These are phyloP conservation scores for Barbarea vulgaris DNA, from an alignment of 345 rosid genomes.

Conservation along the genomic window DNA sequence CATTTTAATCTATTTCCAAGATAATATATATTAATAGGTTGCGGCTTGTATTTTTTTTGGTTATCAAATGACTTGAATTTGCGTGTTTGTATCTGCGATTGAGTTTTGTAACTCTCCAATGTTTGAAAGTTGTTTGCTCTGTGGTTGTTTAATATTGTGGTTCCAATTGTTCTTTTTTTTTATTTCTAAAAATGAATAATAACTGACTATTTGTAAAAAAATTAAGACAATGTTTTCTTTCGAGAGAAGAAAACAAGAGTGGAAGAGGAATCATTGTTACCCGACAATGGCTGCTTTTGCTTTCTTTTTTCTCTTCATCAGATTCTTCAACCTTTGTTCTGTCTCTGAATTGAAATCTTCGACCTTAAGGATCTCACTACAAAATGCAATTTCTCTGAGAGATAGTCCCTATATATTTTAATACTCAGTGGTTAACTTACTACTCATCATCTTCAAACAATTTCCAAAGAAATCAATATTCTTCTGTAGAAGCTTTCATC, in stretches of 20 bases:
- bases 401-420: constrained; percentile 11
- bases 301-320: neutral
- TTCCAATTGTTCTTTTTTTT: neutral
- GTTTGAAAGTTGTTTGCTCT: neutral
- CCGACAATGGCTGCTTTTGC: constrained; percentile 34
- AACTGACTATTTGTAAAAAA: neutral
- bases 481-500: neutral
- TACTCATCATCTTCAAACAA: constrained; percentile 6
- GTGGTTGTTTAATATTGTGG: neutral
- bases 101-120: neutral
- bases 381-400: neutral
- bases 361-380: constrained; percentile 10
- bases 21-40: neutral
- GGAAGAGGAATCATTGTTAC: neutral
- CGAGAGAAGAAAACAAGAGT: neutral
- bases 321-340: constrained; percentile 17
- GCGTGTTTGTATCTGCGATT: constrained; percentile 10
- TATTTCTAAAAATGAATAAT: neutral
- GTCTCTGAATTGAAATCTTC: constrained; percentile 25
- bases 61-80: constrained; percentile 15
- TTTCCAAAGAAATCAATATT: neutral
- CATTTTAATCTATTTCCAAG: constrained; percentile 23
- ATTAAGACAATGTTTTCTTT: neutral
- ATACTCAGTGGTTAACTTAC: constrained; percentile 16
- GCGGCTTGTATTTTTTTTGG: neutral